Evolutionary conservation across 306 rosid genomes (phyloP), one percentile per base, ranked within the genome.

Genomic region (Cucurbita argyrosperma): DNA sequence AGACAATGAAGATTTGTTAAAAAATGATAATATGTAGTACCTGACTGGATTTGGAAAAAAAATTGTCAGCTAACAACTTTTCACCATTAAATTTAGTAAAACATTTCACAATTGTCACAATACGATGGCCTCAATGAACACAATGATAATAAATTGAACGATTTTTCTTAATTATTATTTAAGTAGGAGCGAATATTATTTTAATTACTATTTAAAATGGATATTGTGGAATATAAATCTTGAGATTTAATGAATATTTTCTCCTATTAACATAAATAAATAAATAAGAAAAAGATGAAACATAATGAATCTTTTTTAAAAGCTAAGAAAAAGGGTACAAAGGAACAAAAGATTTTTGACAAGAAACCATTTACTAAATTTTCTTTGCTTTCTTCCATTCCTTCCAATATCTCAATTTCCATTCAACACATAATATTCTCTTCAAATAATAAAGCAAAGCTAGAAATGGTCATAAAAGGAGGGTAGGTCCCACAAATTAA

Each of bases 291-390:
- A 87, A 85, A 85, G 89, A 81, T 74, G 89, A 87, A 84, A 88
- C 87, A 88, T 85, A 78, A 80, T 92, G 91, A 90, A 88, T 92
- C 85, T 79, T 87, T 87, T 82, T 84, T 80, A 83, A 84, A 82
- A 79, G 88, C 77, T 82, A 70, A 70, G 80, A 81, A 85, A 85
- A 85, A 76, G 84, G 81, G 81, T 82, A 87, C 90, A 89, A 76
- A 89, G 90, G 87, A 79, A 82, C 82, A 83, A 75, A 47, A 87
- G 92, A 92, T 88, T 88, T 90, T 88, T 88, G 87, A 89, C 86
- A 90, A 84, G 95, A 89, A 84, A 80, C 95, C 92, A 88, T 92
- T 92, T 83, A 83, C 91, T 84, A 80, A 69, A 37, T 71, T 71
- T 46, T 81, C 89, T 89, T 90, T 89, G 91, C 83, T 85, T 90